Base-by-base conservation (phyloP, 768 basidiomycete species). In the Polyporus arcularius region DNA sequence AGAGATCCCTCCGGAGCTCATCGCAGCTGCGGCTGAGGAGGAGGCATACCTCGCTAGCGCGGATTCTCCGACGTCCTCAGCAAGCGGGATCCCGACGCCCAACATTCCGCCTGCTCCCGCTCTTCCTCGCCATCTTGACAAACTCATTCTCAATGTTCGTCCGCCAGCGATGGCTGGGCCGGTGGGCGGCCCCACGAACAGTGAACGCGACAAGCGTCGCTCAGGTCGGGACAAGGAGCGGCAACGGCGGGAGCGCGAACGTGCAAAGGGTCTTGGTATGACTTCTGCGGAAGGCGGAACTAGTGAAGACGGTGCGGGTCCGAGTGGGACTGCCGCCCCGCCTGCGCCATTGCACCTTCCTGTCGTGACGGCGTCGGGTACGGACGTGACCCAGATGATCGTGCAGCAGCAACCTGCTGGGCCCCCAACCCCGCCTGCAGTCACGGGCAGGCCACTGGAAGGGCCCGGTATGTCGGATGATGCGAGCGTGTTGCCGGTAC, bases 51-150 rank as follows among this genome's bases (percentile, higher is more conserved):
- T 93, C 32, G 77, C 79, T 14, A 78, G 80, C 32, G 71, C 73
- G 39, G 67, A 64, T 28, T 62, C 63, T 26, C 61, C 66, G 2
- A 58, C 61, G 2, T 66, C 69, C 1, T 68, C 66, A 6, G 59
- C 60, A 65, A 68, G 72, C 52, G 53, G 64, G 78, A 77, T 80
- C 35, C 85, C 88, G 11, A 84, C 87, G 1, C 91, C 94, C 16
- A 85, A 86, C 65, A 89, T 96, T 61, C 95, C 95, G 2, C 87
- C 89, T 21, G 95, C 97, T 2, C 95, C 97, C 1, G 78, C 82
- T 1, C 80, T 98, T 46, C 97, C 97, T 0, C 78, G 95, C 1
- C 94, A 98, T 69, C 78, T 99, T 43, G 96, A 98, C 70, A 95
- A 94, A 68, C 87, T 97, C 51, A 97, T 98, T 59, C 75, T 99